Evolutionary conservation across 257 asterid genomes (phyloP).

Genomic region (Solanum clarkiae): DNA sequence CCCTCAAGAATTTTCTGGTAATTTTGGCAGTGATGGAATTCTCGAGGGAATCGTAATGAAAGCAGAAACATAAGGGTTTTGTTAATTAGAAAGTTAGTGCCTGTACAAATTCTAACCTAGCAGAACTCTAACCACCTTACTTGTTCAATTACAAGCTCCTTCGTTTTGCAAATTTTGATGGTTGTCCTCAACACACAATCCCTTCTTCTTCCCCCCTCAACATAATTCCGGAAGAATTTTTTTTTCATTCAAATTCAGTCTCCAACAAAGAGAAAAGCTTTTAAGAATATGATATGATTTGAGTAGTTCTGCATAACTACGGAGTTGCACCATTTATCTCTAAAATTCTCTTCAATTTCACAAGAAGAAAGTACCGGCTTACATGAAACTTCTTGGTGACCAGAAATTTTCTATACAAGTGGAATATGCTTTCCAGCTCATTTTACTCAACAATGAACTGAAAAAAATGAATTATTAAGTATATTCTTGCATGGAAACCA

Average conservation of each 20-base stretch:
- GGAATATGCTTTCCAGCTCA: background rate
- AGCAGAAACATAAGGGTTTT: background rate
- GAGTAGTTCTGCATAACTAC: background rate
- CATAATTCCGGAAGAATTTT: background rate
- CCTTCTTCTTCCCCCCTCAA: background rate
- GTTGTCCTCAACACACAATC: background rate
- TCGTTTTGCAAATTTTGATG: background rate
- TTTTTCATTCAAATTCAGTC: background rate
- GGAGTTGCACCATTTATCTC: background rate
- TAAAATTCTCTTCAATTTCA: background rate
- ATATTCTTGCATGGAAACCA: background rate
- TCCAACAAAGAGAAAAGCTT: background rate
- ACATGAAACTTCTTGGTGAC: background rate
- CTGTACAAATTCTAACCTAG: background rate
- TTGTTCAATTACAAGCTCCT: background rate
- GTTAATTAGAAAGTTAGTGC: background rate
- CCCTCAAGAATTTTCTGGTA: slow-evolving; percentile 60
- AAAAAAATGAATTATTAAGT: background rate
- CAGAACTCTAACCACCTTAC: background rate
- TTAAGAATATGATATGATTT: background rate
- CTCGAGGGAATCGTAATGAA: slow-evolving; percentile 67
- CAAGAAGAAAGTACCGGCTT: background rate
- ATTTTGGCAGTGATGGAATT: slow-evolving; percentile 66
- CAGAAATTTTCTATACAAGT: background rate
- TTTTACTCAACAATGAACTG: background rate